These are phyloP conservation scores for Talaromyces amestolkiae DNA, from an alignment of 2,329 filamentous ascomycete species.

Conservation along the genomic window DNA sequence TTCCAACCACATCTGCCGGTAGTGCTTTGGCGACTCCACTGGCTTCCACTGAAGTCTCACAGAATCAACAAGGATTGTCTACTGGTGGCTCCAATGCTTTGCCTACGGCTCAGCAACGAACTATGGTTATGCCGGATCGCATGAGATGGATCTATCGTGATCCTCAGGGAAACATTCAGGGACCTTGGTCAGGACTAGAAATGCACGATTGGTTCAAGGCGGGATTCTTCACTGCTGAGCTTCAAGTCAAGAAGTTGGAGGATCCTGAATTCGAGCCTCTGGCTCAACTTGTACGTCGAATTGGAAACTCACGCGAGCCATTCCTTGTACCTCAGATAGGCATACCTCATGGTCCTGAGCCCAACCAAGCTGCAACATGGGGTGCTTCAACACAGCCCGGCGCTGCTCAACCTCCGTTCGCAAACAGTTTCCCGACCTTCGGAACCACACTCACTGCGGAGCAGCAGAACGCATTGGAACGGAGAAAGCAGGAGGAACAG, in stretches of 20 bases:
- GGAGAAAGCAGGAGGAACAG: conserved; percentile 96
- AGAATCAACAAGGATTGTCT: conserved; percentile 34
- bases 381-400: conserved; percentile 46
- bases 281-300: conserved; percentile 88
- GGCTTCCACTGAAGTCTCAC: conserved; percentile 31
- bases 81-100: conserved; percentile 59
- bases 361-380: conserved; percentile 50
- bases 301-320: conserved; percentile 94
- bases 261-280: conserved; percentile 92
- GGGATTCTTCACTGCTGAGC: conserved; percentile 91
- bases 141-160: conserved; percentile 99
- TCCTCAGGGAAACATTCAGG: conserved; percentile 86
- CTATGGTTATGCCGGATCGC: conserved; percentile 98
- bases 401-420: conserved; percentile 80
- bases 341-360: conserved; percentile 79
- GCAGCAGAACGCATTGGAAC: conserved; percentile 94
- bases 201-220: conserved; percentile 99
- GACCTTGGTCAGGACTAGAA: conserved; percentile 91
- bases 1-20: conserved; percentile 35
- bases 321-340: conserved; percentile 98
- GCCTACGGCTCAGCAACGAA: conserved; percentile 67
- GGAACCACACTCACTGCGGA: conserved; percentile 94
- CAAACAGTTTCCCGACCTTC: conserved; percentile 91
- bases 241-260: conserved; percentile 92
- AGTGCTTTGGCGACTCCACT: conserved; percentile 33